Evolutionary conservation across 179 eudicot genomes (phyloP).

Genomic region (Gypsophila paniculata): DNA sequence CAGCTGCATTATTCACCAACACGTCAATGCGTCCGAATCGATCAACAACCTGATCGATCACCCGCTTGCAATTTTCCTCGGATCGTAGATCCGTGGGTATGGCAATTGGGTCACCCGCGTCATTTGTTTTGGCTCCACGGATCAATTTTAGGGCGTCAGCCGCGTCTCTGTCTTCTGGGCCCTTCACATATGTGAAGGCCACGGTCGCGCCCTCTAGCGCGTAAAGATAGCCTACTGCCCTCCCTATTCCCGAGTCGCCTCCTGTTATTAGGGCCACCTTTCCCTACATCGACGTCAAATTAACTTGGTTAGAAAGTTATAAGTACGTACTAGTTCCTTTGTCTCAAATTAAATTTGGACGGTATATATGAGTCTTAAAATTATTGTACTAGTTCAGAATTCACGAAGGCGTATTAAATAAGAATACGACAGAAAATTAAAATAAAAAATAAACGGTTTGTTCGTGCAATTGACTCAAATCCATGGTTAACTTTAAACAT

Average conservation of each 20-base stretch:
- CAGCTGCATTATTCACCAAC: constrained; percentile 67
- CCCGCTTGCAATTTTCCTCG: constrained; percentile 65
- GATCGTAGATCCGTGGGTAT: constrained; percentile 64
- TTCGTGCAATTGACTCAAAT: too few species aligned
- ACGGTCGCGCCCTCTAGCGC: constrained; percentile 79
- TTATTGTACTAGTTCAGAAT: too few species aligned
- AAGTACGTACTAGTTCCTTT: too few species aligned
- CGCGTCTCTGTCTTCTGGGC: constrained; percentile 65
- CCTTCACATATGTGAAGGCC: constrained; percentile 77
- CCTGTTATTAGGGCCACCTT: constrained; percentile 85
- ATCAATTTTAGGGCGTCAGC: constrained; percentile 51
- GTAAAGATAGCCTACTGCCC: constrained; percentile 65
- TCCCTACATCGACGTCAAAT: constrained; percentile 41
- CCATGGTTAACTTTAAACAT: too few species aligned
- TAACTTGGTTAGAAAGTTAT: neutral
- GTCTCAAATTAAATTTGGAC: too few species aligned
- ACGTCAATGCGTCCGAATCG: constrained; percentile 58
- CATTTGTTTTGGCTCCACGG: constrained; percentile 38
- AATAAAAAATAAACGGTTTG: too few species aligned
- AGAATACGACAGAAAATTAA: too few species aligned
- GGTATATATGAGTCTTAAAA: too few species aligned
- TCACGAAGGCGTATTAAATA: too few species aligned
- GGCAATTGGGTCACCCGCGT: constrained; percentile 59
- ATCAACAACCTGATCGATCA: constrained; percentile 58
- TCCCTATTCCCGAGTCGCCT: constrained; percentile 90